Evolutionary conservation across 1,139 yeast genomes (phyloP), one percentile per base, ranked within the genome.

Genomic region (Meyerozyma carpophila): DNA sequence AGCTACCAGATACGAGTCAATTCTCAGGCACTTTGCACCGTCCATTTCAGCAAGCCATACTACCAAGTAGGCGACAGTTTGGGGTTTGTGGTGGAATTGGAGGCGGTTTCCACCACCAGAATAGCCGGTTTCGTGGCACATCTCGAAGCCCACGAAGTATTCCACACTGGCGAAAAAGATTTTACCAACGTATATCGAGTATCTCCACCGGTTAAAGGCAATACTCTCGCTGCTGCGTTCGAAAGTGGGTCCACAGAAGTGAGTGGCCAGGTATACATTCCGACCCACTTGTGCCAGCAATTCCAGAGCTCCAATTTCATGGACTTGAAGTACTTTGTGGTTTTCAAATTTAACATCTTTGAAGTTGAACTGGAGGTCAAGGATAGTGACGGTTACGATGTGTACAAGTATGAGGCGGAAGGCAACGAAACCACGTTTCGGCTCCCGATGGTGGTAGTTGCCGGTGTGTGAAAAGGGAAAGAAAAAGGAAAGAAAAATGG

Each of bases 101-200:
- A 43, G 7, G 54, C 50, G 10, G 44, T 42, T 10, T 45, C 53
- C 5, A 43, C 44, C 4, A 57, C 65, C 3, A 62, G 61, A 39
- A 59, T 70, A 3, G 64, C 63, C 1, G 77, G 78, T 1, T 44
- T 63, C 21, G 56, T 66, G 5, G 61, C 56, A 5, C 68, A 66
- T 48, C 45, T 72, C 18, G 77, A 72, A 48, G 75, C 75, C 9
- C 69, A 67, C 44, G 77, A 73, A 43, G 47, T 56, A 2, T 72
- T 61, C 53, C 72, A 67, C 44, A 21, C 53, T 8, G 47, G 46
- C 18, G 48, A 39, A 9, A 49, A 48, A 6, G 55, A 53, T 16
- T 54, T 56, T 42, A 56, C 56, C 21, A 65, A 71, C 45, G 49
- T 56, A n/a, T 71, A 68, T 52, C 59, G 63, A 42, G 71, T 70